These are phyloP conservation scores for Polytrichum formosum DNA, from an alignment of 225 moss, liverwort and hornwort genomes.

Conservation along the genomic window DNA sequence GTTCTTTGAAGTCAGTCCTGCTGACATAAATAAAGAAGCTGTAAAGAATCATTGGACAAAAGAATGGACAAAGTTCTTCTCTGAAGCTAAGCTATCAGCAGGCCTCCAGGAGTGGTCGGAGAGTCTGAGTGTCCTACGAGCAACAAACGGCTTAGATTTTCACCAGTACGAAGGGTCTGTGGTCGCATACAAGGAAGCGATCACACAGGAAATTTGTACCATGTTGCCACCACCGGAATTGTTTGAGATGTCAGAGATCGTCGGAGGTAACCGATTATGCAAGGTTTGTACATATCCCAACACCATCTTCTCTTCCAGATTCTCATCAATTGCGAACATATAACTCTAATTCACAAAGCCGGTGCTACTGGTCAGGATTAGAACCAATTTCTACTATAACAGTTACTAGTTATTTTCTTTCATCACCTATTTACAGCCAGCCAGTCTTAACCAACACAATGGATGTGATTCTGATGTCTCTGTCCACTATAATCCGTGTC, in stretches of 20 bases:
- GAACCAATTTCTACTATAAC: no score
- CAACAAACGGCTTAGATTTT: slow-evolving; percentile 7
- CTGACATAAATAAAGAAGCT: neutral
- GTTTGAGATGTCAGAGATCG: neutral
- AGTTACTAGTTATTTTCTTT: no score
- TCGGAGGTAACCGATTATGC: slow-evolving; percentile 13
- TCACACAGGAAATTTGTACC: slow-evolving; percentile 5
- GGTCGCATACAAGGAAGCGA: slow-evolving; percentile 8
- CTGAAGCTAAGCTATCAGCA: neutral
- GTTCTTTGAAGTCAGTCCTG: neutral
- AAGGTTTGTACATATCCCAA: neutral
- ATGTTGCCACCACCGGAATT: neutral
- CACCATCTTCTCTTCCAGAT: no score
- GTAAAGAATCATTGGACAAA: neutral
- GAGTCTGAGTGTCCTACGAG: slow-evolving; percentile 1
- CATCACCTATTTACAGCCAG: no score
- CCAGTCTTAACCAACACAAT: no score
- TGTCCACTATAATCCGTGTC: no score
- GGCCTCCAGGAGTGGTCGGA: neutral
- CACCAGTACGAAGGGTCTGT: neutral
- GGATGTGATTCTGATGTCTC: no score
- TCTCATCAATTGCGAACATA: no score
- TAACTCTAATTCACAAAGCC: no score
- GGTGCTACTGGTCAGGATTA: no score
- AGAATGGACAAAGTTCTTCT: neutral